phyloP scores from a whole-genome alignment of 164 flowering plant species.

The Litsea cubeba region DNA sequence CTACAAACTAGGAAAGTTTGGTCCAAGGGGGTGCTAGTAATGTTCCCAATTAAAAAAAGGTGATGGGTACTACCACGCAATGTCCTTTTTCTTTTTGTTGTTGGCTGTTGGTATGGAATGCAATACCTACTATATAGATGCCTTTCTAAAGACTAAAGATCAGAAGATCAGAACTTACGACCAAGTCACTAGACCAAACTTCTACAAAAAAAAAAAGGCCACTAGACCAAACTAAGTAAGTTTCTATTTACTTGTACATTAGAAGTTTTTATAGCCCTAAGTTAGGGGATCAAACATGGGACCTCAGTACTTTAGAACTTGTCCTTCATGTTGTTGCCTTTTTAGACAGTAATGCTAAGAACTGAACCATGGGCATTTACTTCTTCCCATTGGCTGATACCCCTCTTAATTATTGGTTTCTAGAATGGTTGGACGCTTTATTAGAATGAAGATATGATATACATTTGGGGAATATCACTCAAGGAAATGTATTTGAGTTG shows the following conservation, averaged over 20 bases:
- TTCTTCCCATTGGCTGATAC: not conserved
- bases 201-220: not conserved
- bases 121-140: not conserved
- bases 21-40: not conserved
- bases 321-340: not conserved
- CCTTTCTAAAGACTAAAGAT: not conserved
- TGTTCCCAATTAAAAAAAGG: not conserved
- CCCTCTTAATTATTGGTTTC: not conserved
- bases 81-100: not conserved
- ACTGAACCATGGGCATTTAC: not conserved
- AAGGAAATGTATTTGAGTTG: not conserved
- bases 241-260: not conserved
- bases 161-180: not conserved
- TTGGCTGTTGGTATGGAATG: not conserved
- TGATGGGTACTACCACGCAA: not conserved
- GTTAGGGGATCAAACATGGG: not conserved
- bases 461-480: not conserved
- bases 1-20: not conserved
- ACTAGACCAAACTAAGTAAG: not conserved
- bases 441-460: not conserved
- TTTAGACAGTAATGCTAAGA: too few relatives aligned
- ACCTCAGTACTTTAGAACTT: not conserved
- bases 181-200: not conserved
- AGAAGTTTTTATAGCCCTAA: not conserved
- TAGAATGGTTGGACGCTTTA: not conserved